Percentiles rank a stretch among this genome's conserved stretches.
Conservation (phyloP, 2,329 filamentous ascomycete genomes). For the Ceratocystis smalleyi region DNA sequence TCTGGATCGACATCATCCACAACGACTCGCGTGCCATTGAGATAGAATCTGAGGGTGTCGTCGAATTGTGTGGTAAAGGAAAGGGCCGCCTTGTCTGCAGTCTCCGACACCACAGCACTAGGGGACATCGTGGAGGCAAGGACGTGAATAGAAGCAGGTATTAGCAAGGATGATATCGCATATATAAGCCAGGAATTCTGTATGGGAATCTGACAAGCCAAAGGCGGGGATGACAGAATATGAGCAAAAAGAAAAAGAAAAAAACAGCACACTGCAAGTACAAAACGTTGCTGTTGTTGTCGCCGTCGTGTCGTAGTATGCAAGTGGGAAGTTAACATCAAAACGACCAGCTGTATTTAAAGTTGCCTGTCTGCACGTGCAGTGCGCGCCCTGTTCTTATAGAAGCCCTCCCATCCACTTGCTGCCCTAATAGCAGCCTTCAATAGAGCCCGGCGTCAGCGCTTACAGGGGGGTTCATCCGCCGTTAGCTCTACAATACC, state of each 20-base stretch:
- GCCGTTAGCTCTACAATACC: neutral
- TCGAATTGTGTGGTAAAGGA: slow-evolving; percentile 60
- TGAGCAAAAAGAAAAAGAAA: neutral
- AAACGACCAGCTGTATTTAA: neutral
- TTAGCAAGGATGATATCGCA: neutral
- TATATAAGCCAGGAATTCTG: neutral
- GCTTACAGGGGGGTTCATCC: neutral
- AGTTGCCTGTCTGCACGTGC: neutral
- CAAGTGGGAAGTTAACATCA: neutral
- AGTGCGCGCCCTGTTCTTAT: neutral
- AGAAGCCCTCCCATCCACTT: neutral
- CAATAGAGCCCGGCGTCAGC: neutral
- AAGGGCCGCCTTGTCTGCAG: slow-evolving; percentile 4
- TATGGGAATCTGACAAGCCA: neutral
- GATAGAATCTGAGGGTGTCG: slow-evolving; percentile 78
- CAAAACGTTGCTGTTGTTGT: neutral
- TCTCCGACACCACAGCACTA: neutral
- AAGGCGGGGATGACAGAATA: neutral
- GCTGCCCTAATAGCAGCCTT: neutral
- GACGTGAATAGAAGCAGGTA: neutral
- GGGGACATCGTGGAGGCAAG: neutral
- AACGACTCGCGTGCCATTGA: slow-evolving; percentile 82
- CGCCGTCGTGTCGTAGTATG: neutral
- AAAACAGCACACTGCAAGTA: neutral
- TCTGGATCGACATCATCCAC: slow-evolving; percentile 83